A percentile compares a stretch with the other conserved stretches of the same genome.
phyloP scores from a whole-genome alignment of 1,139 yeast species.

The Schwanniomyces etchellsii region DNA sequence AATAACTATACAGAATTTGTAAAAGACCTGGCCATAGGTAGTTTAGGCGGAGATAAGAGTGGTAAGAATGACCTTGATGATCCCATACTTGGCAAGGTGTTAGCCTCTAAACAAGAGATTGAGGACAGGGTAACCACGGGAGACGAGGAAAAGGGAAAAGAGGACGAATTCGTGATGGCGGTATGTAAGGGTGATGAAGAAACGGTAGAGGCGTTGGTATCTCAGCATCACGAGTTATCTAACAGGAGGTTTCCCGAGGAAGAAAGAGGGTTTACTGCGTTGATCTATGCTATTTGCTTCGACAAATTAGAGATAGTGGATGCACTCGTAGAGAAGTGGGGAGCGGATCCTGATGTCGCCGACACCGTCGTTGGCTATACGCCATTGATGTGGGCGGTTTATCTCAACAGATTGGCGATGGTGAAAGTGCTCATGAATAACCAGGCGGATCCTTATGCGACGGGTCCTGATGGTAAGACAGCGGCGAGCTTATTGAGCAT shows the following conservation, averaged over 20 bases:
- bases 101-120: slow-evolving; percentile 26
- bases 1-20: not conserved
- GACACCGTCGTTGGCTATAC: slow-evolving; percentile 32
- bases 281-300: slow-evolving; percentile 50
- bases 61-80: slow-evolving; percentile 22
- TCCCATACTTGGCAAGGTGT: slow-evolving; percentile 35
- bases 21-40: not conserved
- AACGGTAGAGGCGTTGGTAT: slow-evolving; percentile 31
- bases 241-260: slow-evolving; percentile 28
- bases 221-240: slow-evolving; percentile 25
- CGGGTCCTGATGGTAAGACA: slow-evolving; percentile 24
- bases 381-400: slow-evolving; percentile 48
- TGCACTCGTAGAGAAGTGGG: slow-evolving; percentile 25
- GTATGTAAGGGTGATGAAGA: slow-evolving; percentile 49
- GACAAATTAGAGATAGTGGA: slow-evolving; percentile 41
- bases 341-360: slow-evolving; percentile 33
- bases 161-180: slow-evolving; percentile 34
- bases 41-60: not conserved
- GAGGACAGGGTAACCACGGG: slow-evolving; percentile 11
- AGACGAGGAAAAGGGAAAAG: slow-evolving; percentile 4
- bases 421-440: slow-evolving; percentile 30
- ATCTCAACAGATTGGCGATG: slow-evolving; percentile 30
- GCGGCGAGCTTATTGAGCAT: slow-evolving; percentile 30
- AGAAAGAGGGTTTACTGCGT: slow-evolving; percentile 41
- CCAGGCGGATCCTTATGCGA: slow-evolving; percentile 39